These are phyloP conservation scores for Aaosphaeria pasadenensis DNA, from an alignment of 2,329 filamentous ascomycete species.

Conservation along the genomic window DNA sequence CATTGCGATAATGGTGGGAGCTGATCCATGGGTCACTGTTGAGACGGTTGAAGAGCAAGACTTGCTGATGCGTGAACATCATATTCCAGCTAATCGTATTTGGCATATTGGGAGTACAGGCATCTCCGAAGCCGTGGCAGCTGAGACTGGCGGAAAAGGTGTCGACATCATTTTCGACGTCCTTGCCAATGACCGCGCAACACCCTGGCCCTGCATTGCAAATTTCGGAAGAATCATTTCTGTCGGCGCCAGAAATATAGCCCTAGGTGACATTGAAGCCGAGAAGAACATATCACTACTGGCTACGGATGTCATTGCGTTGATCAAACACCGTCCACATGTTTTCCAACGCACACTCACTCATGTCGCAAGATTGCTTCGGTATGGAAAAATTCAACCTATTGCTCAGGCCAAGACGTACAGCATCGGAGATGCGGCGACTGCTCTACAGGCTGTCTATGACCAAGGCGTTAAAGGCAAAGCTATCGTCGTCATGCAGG, in stretches of 20 bases:
- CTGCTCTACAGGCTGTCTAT: conserved; percentile 14
- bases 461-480: conserved; percentile 9
- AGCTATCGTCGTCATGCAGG: conserved; percentile 12
- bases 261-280: conserved; percentile 3
- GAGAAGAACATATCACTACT: conserved; percentile 10
- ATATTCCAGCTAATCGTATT: conserved; percentile 27
- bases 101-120: conserved; percentile 20
- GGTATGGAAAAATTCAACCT: conserved; percentile 13
- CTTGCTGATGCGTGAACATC: conserved; percentile 12
- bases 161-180: conserved; percentile 36
- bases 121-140: conserved; percentile 20
- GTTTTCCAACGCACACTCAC: conserved; percentile 12
- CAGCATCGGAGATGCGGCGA: conserved; percentile 9
- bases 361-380: conserved; percentile 13
- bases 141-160: conserved; percentile 25
- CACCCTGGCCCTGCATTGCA: conserved; percentile 47
- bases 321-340: conserved; percentile 12
- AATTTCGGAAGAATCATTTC: conserved; percentile 16
- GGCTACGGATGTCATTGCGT: conserved; percentile 9
- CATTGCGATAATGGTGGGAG: conserved; percentile 19
- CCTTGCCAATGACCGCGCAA: conserved; percentile 16
- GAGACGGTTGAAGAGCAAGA: conserved; percentile 18
- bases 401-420: conserved; percentile 6
- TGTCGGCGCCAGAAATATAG: conserved; percentile 4
- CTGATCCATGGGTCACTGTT: conserved; percentile 22